Conservation (phyloP, 441 rosid species). For the Erysimum cheiri region DNA sequence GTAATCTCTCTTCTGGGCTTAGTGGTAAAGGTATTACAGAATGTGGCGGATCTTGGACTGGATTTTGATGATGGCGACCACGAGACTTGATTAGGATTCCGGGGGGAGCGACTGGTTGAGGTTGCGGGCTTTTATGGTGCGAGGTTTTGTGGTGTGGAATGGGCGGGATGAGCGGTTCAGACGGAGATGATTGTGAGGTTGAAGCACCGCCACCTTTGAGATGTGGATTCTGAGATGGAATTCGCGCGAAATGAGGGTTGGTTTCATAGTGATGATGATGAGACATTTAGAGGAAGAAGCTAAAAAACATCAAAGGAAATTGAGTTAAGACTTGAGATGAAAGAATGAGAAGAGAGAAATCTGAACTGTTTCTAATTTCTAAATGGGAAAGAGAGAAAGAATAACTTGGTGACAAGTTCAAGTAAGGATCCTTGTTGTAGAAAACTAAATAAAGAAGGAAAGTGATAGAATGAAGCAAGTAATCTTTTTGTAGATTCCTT, state of each 20-base stretch:
- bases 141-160: conserved; percentile 19
- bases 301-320: conserved; percentile 25
- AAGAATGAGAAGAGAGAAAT: conserved; percentile 34
- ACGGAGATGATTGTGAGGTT: conserved; percentile 38
- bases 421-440: conserved; percentile 56
- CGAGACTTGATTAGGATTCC: conserved; percentile 38
- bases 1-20: conserved; percentile 38
- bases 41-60: conserved; percentile 27
- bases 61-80: conserved; percentile 34
- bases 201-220: conserved; percentile 39
- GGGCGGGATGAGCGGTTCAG: conserved; percentile 28
- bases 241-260: conserved; percentile 61
- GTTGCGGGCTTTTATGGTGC: not conserved
- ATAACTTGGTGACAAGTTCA: conserved; percentile 66
- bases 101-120: not conserved
- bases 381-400: conserved; percentile 40
- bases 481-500: conserved; percentile 51
- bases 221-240: conserved; percentile 34
- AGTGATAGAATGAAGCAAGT: conserved; percentile 63
- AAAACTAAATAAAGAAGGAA: conserved; percentile 42
- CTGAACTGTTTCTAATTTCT: conserved; percentile 31
- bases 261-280: conserved; percentile 54
- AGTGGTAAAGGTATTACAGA: conserved; percentile 24
- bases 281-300: conserved; percentile 46
- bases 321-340: conserved; percentile 26